These are phyloP conservation scores for Ascobolus immersus DNA, from an alignment of 495 filamentous ascomycete species.

Conservation along the genomic window DNA sequence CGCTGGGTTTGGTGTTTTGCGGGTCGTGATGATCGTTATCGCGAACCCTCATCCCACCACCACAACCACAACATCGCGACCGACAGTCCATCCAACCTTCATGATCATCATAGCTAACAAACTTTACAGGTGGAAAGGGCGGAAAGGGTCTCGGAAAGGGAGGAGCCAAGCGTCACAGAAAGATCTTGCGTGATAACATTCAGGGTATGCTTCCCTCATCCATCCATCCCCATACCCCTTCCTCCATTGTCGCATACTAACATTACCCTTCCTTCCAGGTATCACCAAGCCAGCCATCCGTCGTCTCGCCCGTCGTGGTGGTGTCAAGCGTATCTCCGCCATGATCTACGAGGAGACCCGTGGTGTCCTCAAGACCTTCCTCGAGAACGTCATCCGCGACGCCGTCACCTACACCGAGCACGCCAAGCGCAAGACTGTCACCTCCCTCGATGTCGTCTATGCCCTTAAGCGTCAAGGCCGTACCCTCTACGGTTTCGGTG, in stretches of 20 bases:
- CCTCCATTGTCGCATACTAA: slow-evolving; percentile 3
- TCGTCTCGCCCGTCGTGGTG: slow-evolving; percentile 97
- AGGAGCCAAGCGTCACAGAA: slow-evolving; percentile 81
- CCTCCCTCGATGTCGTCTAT: slow-evolving; percentile 83
- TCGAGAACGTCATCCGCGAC: slow-evolving; percentile 97
- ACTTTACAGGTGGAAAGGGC: slow-evolving; percentile 55
- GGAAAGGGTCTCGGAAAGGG: slow-evolving; percentile 84
- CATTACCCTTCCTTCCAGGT: slow-evolving; percentile 38
- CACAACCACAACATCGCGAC: slow-evolving; percentile 9
- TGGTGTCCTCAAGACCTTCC: slow-evolving; percentile 99
- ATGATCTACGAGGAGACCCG: slow-evolving; percentile 99
- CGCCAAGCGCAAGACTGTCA: slow-evolving; percentile 94
- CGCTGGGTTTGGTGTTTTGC: too few species aligned
- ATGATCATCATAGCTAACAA: background rate
- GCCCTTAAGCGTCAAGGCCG: slow-evolving; percentile 86
- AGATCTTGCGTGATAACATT: slow-evolving; percentile 99
- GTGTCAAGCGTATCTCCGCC: slow-evolving; percentile 99
- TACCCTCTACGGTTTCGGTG: slow-evolving; percentile 95
- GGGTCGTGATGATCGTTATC: background rate
- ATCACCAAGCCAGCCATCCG: slow-evolving; percentile 99
- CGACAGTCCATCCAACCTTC: background rate
- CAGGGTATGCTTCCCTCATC: slow-evolving; percentile 24
- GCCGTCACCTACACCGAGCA: slow-evolving; percentile 96
- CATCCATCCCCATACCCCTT: slow-evolving; percentile 10
- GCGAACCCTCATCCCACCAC: slow-evolving; percentile 5